Percentiles rank a stretch among this genome's conserved stretches.
phyloP scores from a whole-genome alignment of 139 green algal genomes.

The Yamagishiella unicocca region DNA sequence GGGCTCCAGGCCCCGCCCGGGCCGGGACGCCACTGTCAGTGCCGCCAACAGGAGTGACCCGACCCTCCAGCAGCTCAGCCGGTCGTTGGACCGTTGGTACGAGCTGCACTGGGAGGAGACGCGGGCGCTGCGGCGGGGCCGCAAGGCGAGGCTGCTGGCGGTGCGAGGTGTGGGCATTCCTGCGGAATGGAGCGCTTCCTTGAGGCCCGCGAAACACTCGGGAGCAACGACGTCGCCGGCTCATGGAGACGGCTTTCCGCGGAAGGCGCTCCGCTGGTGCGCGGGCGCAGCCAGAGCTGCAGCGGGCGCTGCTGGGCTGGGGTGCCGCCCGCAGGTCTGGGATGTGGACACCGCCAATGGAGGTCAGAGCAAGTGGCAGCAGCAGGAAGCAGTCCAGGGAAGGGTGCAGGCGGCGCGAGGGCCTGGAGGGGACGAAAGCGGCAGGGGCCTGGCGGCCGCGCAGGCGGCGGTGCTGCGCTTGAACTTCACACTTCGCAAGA shows the following conservation, averaged over 20 bases:
- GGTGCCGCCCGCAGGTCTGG: background rate
- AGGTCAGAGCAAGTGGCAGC: background rate
- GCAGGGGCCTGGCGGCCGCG: background rate
- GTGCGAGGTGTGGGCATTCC: slow-evolving; percentile 4
- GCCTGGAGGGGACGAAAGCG: background rate
- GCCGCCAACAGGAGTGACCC: background rate
- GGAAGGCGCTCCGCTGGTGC: background rate
- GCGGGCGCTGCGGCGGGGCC: background rate
- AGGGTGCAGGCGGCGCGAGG: background rate
- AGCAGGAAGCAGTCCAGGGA: background rate
- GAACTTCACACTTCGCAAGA: slow-evolving; percentile 6
- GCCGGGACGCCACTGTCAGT: background rate
- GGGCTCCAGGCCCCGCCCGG: background rate
- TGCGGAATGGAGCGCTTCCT: background rate
- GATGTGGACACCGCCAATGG: background rate
- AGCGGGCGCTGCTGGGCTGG: background rate
- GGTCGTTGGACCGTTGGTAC: slow-evolving; percentile 16
- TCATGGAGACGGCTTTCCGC: too few relatives aligned
- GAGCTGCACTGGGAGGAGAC: background rate
- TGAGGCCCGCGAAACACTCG: too few relatives aligned
- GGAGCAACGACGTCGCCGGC: background rate
- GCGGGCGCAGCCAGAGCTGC: background rate
- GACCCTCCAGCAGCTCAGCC: slow-evolving; percentile 12
- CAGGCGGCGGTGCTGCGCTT: background rate
- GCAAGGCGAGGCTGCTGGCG: background rate